phyloP scores from a whole-genome alignment of 2,329 filamentous ascomycete species.

The Apiospora pterosperma region DNA sequence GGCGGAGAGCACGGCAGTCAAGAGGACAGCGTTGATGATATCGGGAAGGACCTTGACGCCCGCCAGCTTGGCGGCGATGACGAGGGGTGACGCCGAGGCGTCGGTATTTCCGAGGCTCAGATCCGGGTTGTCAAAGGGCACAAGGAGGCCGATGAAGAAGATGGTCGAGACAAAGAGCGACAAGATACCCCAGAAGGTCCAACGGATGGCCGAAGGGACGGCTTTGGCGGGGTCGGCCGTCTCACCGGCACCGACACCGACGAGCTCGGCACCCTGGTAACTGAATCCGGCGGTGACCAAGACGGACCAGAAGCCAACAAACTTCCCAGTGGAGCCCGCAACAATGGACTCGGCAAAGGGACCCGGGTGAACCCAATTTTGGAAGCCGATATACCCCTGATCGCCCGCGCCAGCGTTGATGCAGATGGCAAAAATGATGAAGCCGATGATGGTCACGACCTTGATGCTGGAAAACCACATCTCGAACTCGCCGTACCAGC shows the following conservation, averaged over 20 bases:
- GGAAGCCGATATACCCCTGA: constrained; percentile 71
- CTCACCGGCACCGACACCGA: constrained; percentile 76
- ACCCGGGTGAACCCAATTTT: constrained; percentile 66
- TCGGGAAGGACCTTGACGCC: constrained; percentile 61
- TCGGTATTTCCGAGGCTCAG: constrained; percentile 36
- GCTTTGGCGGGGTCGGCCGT: constrained; percentile 68
- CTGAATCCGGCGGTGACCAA: constrained; percentile 67
- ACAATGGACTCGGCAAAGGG: constrained; percentile 63
- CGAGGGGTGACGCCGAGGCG: constrained; percentile 63
- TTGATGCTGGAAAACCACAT: constrained; percentile 79
- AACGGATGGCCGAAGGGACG: constrained; percentile 69
- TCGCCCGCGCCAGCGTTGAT: constrained; percentile 68
- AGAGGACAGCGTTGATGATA: constrained; percentile 74
- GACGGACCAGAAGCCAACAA: constrained; percentile 67
- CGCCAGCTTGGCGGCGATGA: constrained; percentile 57
- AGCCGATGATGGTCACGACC: constrained; percentile 69
- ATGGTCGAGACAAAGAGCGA: constrained; percentile 62
- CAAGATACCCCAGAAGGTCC: constrained; percentile 74
- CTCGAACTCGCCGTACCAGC: constrained; percentile 73
- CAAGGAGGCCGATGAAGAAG: constrained; percentile 69
- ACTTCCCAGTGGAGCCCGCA: constrained; percentile 52
- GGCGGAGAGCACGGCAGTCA: constrained; percentile 75
- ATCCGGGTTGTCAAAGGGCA: constrained; percentile 47
- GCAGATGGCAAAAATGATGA: constrained; percentile 74
- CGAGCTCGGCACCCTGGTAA: constrained; percentile 71